Evolutionary conservation across 169 alveolate genomes (phyloP), one percentile per base, ranked within the genome.

Genomic region (Plasmodium vinckei): DNA sequence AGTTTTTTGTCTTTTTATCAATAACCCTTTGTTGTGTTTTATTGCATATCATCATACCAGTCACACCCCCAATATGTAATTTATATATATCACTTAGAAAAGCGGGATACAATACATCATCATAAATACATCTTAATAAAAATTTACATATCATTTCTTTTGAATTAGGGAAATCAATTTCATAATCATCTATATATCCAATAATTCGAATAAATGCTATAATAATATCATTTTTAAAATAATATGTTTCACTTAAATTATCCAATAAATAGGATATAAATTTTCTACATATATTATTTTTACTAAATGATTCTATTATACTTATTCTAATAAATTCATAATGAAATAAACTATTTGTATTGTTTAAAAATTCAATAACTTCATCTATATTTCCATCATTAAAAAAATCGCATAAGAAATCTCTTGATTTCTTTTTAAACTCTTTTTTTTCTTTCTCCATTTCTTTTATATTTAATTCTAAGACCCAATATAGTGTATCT

Each of bases 21-120:
- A 65, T 46, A 61, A 79, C 65, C 19, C 89, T 53, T 54, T 79
- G 89, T 79, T 79, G 89, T 57, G 89, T 79, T 67, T 79, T 79
- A 49, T 79, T 79, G 51, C 89, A 67, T 21, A 79, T 79, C 89
- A 79, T 79, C 89, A 79, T 79, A 46, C 89, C 89, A 4, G 90
- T 82, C 21, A 82, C 75, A 27, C 90, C 90, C 6, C 90, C 90
- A 59, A 82, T 82, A 47, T 82, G 90, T 39, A 82, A 70, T 54
- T 53, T 65, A 33, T 82, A 82, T 19, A 82, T 82, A 82, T 82
- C 90, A 21, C 82, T 82, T 49, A 82, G 25, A 54, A 82, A 82
- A 9, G 90, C 90, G n/a, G 90, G 90, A 54, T 67, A 82, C 13
- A 82, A 49, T 9, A 82, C 82, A 56, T 82, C 90, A 19, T 82